Base-by-base conservation (phyloP, 2,329 filamentous ascomycete genomes). In the Aureobasidium musti region DNA sequence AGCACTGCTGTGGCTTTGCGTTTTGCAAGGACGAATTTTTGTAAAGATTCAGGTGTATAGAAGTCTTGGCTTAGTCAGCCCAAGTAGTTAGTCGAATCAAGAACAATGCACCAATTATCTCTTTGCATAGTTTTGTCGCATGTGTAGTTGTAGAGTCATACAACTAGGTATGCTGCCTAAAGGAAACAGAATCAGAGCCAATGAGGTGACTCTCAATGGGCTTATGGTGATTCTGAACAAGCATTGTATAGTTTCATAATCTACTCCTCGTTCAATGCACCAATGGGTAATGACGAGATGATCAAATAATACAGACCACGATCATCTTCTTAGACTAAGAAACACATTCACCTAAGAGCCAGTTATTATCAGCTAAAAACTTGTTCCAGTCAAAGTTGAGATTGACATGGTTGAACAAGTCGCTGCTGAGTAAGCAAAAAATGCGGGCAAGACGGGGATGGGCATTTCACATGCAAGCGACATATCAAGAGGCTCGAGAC, bases 51-150 rank as follows among this genome's bases (percentile, higher is more conserved):
- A 53, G 23, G 21, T 37, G 50, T 39, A 45, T 63, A 52, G 30
- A 53, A 63, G 28, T 39, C 49, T 54, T 64, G 49, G 61, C 61
- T 54, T 64, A 64, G 61, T 64, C 61, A 63, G 59, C 59, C 21
- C 26, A 23, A 17, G 17, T 59, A n/a, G 39, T 33, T 19, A 30
- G 49, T 33, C 28, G 41, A 61, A n/a, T 49, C 43, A 49, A n/a
- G 28, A 41, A 17, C 35, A 39, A 57, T 19, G 53, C 14, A 41
- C 21, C 21, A 41, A 28, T 28, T 23, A 10, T 4, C 14, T 28
- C 13, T 10, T 10, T n/a, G 45, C 14, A 28, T 10, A 13, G n/a
- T 3, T n/a, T 3, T n/a, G 8, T 52, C 26, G 1, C 49, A 30
- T 3, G 4, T 33, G 26, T n/a, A 52, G 2, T 30, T 52, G 26